phyloP scores from a whole-genome alignment of 2,329 filamentous ascomycete species.

The Aspergillus piperis region DNA sequence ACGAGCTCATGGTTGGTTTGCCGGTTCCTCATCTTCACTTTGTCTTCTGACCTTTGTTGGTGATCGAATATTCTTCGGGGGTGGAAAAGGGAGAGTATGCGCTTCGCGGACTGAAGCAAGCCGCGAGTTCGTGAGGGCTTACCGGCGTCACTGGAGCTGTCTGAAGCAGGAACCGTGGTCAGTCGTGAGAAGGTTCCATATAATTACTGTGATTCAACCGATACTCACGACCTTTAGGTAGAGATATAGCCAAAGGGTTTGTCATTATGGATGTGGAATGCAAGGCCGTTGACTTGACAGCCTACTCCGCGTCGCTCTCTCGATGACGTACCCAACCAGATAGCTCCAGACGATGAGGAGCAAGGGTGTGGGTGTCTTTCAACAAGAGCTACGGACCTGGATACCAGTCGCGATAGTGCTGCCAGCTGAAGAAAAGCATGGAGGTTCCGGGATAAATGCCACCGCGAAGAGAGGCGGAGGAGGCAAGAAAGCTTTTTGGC shows the following conservation, averaged over 20 bases:
- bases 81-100: not conserved
- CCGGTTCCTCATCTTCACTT: not conserved
- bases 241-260: not conserved
- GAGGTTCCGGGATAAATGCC: not conserved
- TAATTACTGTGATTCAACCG: too few relatives aligned
- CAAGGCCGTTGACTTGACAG: not conserved
- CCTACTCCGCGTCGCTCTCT: not conserved
- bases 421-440: not conserved
- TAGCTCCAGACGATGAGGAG: constrained; percentile 38
- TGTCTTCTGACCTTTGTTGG: not conserved
- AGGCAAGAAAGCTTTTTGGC: not conserved
- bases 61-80: not conserved
- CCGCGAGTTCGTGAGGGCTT: not conserved
- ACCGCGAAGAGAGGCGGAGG: not conserved
- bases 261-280: not conserved
- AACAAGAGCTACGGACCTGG: not conserved
- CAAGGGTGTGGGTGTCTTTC: constrained; percentile 45
- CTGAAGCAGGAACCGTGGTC: not conserved
- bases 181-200: not conserved
- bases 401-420: not conserved
- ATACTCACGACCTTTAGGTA: not conserved
- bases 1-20: not conserved
- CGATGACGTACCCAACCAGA: not conserved
- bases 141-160: not conserved
- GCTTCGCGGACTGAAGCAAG: not conserved